Conservation (phyloP, 2,329 filamentous ascomycete species). For the Ceratocystis alfenasii region DNA sequence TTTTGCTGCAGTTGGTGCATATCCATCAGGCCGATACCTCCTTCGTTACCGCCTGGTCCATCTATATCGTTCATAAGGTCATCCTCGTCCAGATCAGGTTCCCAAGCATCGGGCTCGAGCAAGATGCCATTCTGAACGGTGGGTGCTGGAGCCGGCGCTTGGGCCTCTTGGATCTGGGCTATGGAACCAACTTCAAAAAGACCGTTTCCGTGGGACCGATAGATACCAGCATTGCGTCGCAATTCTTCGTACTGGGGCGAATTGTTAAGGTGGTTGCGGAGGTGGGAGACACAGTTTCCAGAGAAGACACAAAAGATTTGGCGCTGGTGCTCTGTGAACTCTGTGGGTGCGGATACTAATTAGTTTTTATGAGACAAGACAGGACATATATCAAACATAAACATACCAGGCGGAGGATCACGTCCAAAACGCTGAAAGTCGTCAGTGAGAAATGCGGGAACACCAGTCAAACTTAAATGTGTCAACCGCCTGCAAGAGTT, state of each 20-base stretch:
- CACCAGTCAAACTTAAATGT: constrained; percentile 86
- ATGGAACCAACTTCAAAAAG: not conserved
- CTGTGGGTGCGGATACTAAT: constrained; percentile 34
- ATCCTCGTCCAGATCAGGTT: constrained; percentile 7
- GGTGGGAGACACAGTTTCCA: constrained; percentile 63
- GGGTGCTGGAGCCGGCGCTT: not conserved
- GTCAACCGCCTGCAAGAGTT: constrained; percentile 88
- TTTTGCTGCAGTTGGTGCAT: constrained; percentile 11
- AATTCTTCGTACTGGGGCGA: constrained; percentile 37
- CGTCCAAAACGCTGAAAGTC: constrained; percentile 80
- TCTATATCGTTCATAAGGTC: constrained; percentile 1
- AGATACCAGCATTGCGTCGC: constrained; percentile 26
- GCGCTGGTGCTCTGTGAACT: constrained; percentile 91
- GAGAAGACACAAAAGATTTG: constrained; percentile 97
- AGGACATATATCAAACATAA: not conserved
- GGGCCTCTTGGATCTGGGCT: not conserved
- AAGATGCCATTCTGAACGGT: constrained; percentile 4
- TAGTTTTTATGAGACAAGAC: not conserved
- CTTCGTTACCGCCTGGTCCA: not conserved
- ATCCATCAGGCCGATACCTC: not conserved
- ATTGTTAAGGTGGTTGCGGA: constrained; percentile 66
- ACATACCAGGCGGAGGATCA: constrained; percentile 59
- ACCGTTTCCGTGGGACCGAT: not conserved
- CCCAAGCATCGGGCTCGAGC: not conserved
- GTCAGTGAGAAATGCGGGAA: constrained; percentile 75